Conservation (phyloP, 1,284 basidiomycete species). For the Uromyces viciae-fabae region DNA sequence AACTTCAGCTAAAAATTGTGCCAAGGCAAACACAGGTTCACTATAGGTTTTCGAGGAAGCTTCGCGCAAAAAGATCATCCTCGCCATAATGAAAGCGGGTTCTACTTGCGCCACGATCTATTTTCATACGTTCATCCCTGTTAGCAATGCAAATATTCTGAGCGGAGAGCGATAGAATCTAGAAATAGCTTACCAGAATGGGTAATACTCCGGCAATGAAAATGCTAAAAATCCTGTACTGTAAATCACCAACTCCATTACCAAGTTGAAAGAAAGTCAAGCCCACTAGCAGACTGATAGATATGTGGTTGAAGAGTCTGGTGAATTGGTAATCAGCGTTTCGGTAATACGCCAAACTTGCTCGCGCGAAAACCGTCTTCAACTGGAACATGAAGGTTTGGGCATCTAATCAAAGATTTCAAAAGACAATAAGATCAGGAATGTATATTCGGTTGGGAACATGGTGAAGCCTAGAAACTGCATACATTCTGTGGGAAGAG, state of each 20-base stretch:
- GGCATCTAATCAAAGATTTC: slow-evolving; percentile 55
- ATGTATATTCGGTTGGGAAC: slow-evolving; percentile 21
- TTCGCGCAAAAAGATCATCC: slow-evolving; percentile 68
- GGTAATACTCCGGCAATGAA: slow-evolving; percentile 61
- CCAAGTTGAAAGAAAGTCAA: slow-evolving; percentile 78
- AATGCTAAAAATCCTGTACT: slow-evolving; percentile 77
- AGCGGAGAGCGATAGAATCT: background rate
- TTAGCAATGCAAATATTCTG: background rate
- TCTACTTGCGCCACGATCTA: slow-evolving; percentile 76
- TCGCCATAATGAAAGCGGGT: slow-evolving; percentile 77
- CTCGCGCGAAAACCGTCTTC: slow-evolving; percentile 68
- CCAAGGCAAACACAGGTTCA: slow-evolving; percentile 74
- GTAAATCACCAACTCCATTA: slow-evolving; percentile 66
- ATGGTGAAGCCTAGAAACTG: background rate
- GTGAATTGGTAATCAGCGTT: slow-evolving; percentile 76
- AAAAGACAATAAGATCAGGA: background rate
- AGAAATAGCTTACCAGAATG: slow-evolving; percentile 67
- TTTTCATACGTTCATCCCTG: slow-evolving; percentile 54
- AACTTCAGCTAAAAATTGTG: slow-evolving; percentile 75
- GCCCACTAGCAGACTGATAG: slow-evolving; percentile 72
- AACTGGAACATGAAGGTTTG: slow-evolving; percentile 76
- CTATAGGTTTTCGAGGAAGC: slow-evolving; percentile 65
- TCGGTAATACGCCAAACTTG: slow-evolving; percentile 74
- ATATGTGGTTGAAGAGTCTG: slow-evolving; percentile 63
- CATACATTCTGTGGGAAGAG: slow-evolving; percentile 46